phyloP scores from a whole-genome alignment of 371 early-diverging fungal genomes.

The Apophysomyces sp. region DNA sequence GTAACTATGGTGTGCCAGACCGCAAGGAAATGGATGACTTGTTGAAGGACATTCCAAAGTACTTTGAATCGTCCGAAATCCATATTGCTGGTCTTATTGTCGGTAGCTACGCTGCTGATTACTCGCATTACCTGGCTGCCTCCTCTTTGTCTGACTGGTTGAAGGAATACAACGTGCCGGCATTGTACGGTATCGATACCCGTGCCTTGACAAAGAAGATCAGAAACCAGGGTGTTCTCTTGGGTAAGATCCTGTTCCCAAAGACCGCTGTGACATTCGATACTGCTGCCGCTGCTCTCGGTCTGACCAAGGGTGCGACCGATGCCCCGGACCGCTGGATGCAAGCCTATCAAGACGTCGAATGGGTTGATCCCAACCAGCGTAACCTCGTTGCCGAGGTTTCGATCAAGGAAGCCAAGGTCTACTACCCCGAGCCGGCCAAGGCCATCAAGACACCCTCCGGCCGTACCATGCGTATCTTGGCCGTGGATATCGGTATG shows the following conservation, averaged over 20 bases:
- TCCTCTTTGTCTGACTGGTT: conserved; percentile 90
- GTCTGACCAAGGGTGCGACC: conserved; percentile 45
- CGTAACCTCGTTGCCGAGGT: conserved; percentile 94
- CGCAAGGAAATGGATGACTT: conserved; percentile 70
- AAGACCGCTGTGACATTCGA: conserved; percentile 70
- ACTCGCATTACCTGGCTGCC: conserved; percentile 91
- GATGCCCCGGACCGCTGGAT: conserved; percentile 56
- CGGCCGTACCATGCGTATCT: conserved; percentile 80
- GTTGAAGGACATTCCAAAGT: conserved; percentile 77
- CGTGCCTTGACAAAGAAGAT: conserved; percentile 88
- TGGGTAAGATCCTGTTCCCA: conserved; percentile 84
- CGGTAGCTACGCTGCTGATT: conserved; percentile 80
- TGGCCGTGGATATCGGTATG: conserved; percentile 97
- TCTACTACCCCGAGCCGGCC: conserved; percentile 70
- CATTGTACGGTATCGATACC: conserved; percentile 93
- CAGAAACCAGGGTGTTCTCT: conserved; percentile 81
- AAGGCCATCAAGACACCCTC: conserved; percentile 63
- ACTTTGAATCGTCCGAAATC: conserved; percentile 85
- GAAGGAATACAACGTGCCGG: conserved; percentile 82
- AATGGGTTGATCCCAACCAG: conserved; percentile 90
- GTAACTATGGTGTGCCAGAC: conserved; percentile 93
- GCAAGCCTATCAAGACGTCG: conserved; percentile 71
- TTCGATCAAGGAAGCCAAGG: conserved; percentile 73
- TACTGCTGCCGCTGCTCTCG: conserved; percentile 43
- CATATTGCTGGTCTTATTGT: conserved; percentile 89